Evolutionary conservation across 192 early-diverging fungal genomes (phyloP), one percentile per base, ranked within the genome.

Genomic region (Paraglomus brasilianum): DNA sequence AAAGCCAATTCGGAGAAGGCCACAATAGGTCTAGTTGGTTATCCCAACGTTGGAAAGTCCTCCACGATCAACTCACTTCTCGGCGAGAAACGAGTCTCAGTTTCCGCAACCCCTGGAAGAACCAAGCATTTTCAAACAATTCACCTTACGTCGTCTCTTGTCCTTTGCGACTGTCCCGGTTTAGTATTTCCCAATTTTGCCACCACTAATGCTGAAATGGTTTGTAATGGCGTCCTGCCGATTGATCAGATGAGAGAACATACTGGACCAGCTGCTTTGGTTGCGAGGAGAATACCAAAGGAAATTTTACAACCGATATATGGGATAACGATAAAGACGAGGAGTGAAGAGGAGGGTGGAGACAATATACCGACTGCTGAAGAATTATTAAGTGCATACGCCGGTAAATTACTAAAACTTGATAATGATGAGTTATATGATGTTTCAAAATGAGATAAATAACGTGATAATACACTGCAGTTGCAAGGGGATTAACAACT

Each of bases 111-210:
- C 19, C 97, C 97, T 19, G 97, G 97, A 70, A 99, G 98, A 73
- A 99, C 97, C 64, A 98, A 98, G 83, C 97, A 99, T 77, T 99
- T 99, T 82, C 97, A 99, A 82, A 98, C 97, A 40, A 93, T 99
- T 69, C 91, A 95, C 53, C 83, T 99, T 72, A 92, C 92, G 2
- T 84, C 88, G 58, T 74, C 80, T 38, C 78, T 95, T 44, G 80
- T 98, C 17, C 90, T 99, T 46, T 99, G 97, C 77, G 97, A 99
- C 81, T 99, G 97, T 81, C 97, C 97, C 51, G 97, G 97, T 73
- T 83, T 99, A 21, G 97, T 99, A 14, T 98, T 99, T 85, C 97
- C 97, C 14, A 91, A 93, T 6, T 99, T 99, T 78, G 95, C 95
- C 10, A 98, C 95, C 2, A 98, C 96, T 13, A 91, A 95, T 77